Base-by-base conservation (phyloP, 1,284 basidiomycete species). In the Rhizopogon parksii region DNA sequence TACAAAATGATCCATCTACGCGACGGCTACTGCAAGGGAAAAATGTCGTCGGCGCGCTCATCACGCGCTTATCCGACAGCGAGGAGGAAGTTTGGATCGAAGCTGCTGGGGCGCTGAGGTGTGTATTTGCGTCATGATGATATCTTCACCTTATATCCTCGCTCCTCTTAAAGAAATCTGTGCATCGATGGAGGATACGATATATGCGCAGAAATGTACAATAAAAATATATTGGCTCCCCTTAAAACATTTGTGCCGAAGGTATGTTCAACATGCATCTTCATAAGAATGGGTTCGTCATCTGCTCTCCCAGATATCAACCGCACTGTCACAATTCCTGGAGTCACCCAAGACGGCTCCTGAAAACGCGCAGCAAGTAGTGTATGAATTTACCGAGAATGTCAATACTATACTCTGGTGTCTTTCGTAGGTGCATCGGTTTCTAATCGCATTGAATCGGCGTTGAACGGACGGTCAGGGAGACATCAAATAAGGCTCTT, bases 201-300 rank as follows among this genome's bases (percentile, higher is more conserved):
- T 61, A 88, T 95, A 38, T 94, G 92, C 60, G 89, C 87, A 3
- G 91, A 96, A 68, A 95, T 97, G 91, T 95, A 87, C 70, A 96
- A 97, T 70, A 96, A 96, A 73, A 88, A 88, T 57, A 83, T 96
- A 49, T 74, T 95, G 50, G 76, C 82, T 1, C 89, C 88, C 0
- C 68, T 92, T 51, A 81, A 75, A 60, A 75, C 76, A 0, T 88
- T 88, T 59, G 74, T 91, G 24, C 83, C 85, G 7, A 91, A 89
- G 72, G 89, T 88, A 55, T 25, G 64, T 55, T 19, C 8, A 8
- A 2, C 27, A 36, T 24, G 37, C 11, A 48, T 57, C 27, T 52
- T 32, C 50, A 34, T 32, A 39, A 34, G 47, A 34, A 43, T 32
- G 14, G n/a, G 27, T n/a, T 51, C 21, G 52, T 49, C 40, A 27